Evolutionary conservation across 1,139 yeast genomes (phyloP).

Genomic region (Yamadazyma triangularis): DNA sequence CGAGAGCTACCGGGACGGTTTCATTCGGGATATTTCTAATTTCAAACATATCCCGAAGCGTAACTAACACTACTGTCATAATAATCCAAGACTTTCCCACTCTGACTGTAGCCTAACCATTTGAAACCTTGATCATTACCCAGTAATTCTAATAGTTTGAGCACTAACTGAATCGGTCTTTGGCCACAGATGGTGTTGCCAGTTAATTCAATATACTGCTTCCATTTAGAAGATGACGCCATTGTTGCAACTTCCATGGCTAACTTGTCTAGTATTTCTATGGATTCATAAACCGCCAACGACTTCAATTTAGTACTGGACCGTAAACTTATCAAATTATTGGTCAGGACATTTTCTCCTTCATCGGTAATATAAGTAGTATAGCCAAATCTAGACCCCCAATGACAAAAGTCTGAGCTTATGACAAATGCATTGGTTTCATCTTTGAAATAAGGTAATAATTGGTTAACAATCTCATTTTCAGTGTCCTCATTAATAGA

Average conservation of each 20-base stretch:
- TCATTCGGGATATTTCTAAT: no score
- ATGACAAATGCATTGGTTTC: constrained; percentile 66
- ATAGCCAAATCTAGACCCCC: constrained; percentile 83
- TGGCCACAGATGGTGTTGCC: constrained; percentile 95
- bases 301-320: not conserved
- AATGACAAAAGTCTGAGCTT: constrained; percentile 93
- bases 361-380: constrained; percentile 46
- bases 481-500: constrained; percentile 48
- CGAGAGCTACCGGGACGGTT: no score
- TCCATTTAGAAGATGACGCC: constrained; percentile 57
- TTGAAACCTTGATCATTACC: constrained; percentile 29
- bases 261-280: constrained; percentile 61
- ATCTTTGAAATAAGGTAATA: constrained; percentile 54
- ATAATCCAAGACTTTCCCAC: constrained; percentile 47
- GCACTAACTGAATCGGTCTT: constrained; percentile 66
- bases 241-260: constrained; percentile 63
- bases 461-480: constrained; percentile 38
- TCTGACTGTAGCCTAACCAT: constrained; percentile 85
- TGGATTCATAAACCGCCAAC: constrained; percentile 50
- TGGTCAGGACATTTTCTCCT: not conserved
- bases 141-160: constrained; percentile 44
- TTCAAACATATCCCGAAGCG: constrained; percentile 82
- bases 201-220: constrained; percentile 57
- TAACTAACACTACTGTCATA: constrained; percentile 84
- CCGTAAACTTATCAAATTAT: no score